Evolutionary conservation across 2,329 filamentous ascomycete species (phyloP).

Genomic region (Aspergillus sp.): DNA sequence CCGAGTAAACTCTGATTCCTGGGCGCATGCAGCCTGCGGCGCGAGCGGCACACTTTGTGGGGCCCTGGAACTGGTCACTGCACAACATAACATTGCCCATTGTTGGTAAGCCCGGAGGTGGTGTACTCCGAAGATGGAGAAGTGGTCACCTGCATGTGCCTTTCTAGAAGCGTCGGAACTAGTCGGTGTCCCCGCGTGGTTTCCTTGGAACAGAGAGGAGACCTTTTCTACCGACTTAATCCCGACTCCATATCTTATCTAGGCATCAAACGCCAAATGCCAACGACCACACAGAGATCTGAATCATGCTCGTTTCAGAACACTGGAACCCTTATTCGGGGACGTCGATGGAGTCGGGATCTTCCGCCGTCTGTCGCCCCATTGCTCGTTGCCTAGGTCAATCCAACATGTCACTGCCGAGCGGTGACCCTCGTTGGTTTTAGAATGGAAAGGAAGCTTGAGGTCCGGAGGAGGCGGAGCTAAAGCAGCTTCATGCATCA

Average conservation of each 20-base stretch:
- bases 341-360: not conserved
- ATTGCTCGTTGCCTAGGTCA: too few relatives aligned
- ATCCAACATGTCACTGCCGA: not conserved
- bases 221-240: too few relatives aligned
- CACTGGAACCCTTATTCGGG: not conserved
- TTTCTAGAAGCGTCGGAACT: not conserved
- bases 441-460: not conserved
- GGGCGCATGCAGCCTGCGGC: not conserved
- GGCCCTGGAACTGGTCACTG: not conserved
- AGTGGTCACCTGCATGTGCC: not conserved
- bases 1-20: not conserved
- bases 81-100: not conserved
- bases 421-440: not conserved
- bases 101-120: not conserved
- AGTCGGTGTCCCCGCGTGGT: not conserved
- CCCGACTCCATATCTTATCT: too few relatives aligned
- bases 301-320: not conserved
- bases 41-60: not conserved
- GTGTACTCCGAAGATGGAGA: not conserved
- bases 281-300: not conserved
- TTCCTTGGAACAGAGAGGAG: too few relatives aligned
- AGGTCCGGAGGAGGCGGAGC: conserved; percentile 1
- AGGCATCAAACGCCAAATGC: too few relatives aligned
- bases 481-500: conserved; percentile 5
- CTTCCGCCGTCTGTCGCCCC: not conserved